Conservation (phyloP, 371 early-diverging fungal genomes). For the Mucor plumbeus region DNA sequence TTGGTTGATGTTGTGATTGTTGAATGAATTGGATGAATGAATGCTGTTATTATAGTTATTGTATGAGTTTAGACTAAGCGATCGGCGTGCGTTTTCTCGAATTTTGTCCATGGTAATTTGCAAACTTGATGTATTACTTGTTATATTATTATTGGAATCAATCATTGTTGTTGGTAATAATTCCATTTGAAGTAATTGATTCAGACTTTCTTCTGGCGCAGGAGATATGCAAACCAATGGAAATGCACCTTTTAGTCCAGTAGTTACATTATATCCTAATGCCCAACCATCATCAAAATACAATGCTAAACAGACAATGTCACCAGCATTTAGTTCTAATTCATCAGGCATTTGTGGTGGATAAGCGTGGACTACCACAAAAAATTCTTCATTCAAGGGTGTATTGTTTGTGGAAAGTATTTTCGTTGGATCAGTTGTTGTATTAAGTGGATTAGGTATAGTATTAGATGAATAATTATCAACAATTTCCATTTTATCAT, state of each 20-base stretch:
- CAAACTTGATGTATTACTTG: neutral
- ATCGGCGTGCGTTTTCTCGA: neutral
- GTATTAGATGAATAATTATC: neutral
- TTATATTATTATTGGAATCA: neutral
- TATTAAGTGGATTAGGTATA: neutral
- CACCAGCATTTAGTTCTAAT: slow-evolving; percentile 60
- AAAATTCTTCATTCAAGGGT: slow-evolving; percentile 32
- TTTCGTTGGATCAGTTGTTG: neutral
- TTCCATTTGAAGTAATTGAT: slow-evolving; percentile 30
- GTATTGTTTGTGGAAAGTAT: neutral
- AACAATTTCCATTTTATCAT: neutral
- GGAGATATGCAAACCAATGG: slow-evolving; percentile 63
- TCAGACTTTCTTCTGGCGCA: slow-evolving; percentile 36
- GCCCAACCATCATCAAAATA: slow-evolving; percentile 76
- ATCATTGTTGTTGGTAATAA: neutral
- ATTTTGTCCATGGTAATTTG: slow-evolving; percentile 7
- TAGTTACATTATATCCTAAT: slow-evolving; percentile 63
- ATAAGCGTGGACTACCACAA: slow-evolving; percentile 51
- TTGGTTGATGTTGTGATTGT: neutral
- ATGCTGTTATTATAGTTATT: slow-evolving; percentile 1
- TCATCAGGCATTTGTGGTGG: slow-evolving; percentile 64
- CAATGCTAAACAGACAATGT: slow-evolving; percentile 61
- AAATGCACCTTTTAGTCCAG: slow-evolving; percentile 68
- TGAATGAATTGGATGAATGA: neutral
- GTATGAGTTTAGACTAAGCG: slow-evolving; percentile 6